Evolutionary conservation across 805 yeast genomes (phyloP).

Genomic region (Tetrapisispora phaffii): DNA sequence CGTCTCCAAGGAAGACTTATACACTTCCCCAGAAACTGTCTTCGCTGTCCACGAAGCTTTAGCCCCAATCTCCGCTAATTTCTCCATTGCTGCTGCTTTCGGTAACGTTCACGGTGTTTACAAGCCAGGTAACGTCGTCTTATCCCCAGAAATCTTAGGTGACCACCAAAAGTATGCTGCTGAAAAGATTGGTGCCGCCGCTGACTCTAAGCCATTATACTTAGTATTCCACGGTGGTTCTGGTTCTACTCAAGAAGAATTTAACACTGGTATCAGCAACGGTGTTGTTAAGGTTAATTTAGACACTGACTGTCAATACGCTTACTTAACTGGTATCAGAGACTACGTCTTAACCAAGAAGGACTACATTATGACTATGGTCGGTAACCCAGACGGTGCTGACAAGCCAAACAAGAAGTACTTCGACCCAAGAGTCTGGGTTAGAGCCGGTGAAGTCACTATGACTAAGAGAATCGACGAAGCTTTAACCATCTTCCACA

Average conservation of each 20-base stretch:
- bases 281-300: slow-evolving; percentile 99
- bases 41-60: slow-evolving; percentile 85
- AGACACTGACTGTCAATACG: slow-evolving; percentile 98
- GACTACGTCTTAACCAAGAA: slow-evolving; percentile 93
- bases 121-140: slow-evolving; percentile 88
- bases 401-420: slow-evolving; percentile 99
- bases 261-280: slow-evolving; percentile 76
- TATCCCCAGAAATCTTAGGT: slow-evolving; percentile 87
- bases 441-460: slow-evolving; percentile 99
- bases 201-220: slow-evolving; percentile 64
- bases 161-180: slow-evolving; percentile 89
- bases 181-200: slow-evolving; percentile 45
- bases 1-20: slow-evolving; percentile 75
- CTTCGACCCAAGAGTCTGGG: slow-evolving; percentile 99
- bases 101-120: slow-evolving; percentile 99
- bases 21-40: slow-evolving; percentile 94
- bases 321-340: slow-evolving; percentile 93
- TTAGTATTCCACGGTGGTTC: slow-evolving; percentile 99
- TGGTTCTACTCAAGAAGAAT: slow-evolving; percentile 89
- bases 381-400: slow-evolving; percentile 99
- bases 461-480: slow-evolving; percentile 78
- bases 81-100: slow-evolving; percentile 98
- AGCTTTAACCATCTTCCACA: slow-evolving; percentile 81
- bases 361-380: slow-evolving; percentile 81
- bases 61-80: slow-evolving; percentile 86